These are phyloP conservation scores for Cordyceps javanica DNA, from an alignment of 2,329 filamentous ascomycete genomes.

Conservation along the genomic window DNA sequence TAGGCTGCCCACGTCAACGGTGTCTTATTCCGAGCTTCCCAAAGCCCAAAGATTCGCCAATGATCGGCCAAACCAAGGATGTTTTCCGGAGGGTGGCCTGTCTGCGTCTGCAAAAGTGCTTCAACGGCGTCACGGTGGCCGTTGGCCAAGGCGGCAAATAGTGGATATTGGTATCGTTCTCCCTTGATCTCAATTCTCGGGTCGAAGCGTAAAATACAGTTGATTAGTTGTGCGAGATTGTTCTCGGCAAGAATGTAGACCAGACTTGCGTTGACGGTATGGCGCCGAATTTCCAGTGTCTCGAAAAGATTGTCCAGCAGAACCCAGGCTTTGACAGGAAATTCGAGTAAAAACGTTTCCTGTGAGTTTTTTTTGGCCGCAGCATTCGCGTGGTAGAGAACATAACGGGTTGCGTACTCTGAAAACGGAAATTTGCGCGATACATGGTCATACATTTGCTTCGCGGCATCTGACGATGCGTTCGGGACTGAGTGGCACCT, in stretches of 20 bases:
- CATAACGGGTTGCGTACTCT: slow-evolving; percentile 10
- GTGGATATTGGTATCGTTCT: neutral
- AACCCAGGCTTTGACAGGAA: slow-evolving; percentile 1
- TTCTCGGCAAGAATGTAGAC: slow-evolving; percentile 13
- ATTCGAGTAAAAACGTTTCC: neutral
- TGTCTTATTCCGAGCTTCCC: neutral
- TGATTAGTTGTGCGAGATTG: neutral
- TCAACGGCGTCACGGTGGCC: neutral
- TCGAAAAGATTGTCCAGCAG: slow-evolving; percentile 2
- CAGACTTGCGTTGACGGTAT: neutral
- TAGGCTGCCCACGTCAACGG: neutral
- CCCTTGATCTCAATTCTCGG: neutral
- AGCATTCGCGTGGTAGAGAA: slow-evolving; percentile 15
- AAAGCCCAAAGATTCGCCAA: too few species aligned
- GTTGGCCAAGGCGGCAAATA: neutral
- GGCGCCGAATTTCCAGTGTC: neutral
- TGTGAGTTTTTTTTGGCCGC: neutral
- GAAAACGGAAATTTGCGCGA: slow-evolving; percentile 14
- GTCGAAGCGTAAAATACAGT: neutral
- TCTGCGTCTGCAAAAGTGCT: neutral
- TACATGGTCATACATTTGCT: neutral
- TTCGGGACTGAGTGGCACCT: neutral
- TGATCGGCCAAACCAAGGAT: neutral
- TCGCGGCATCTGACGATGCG: neutral
- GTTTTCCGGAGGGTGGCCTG: neutral